Conservation (phyloP, 345 rosid genomes). For the Gossypium mustelinum region DNA sequence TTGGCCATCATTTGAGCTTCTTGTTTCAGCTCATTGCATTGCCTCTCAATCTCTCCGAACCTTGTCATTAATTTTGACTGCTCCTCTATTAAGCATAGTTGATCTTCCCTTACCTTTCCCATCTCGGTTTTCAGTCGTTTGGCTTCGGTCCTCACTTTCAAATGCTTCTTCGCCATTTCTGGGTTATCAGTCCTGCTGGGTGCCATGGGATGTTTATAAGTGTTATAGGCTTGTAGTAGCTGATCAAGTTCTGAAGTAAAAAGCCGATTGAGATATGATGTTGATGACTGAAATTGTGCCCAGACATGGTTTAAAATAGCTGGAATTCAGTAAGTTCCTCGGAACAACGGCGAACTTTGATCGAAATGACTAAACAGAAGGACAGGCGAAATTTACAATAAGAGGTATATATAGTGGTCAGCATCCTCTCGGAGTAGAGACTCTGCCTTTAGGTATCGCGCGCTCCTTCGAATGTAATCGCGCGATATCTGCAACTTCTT, state of each 20-base stretch:
- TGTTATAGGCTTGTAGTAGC: background rate
- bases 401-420: too few relatives aligned
- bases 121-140: background rate
- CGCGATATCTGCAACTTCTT: too few relatives aligned
- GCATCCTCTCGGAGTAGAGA: too few relatives aligned
- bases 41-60: background rate
- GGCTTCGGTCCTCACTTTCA: background rate
- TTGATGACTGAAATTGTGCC: background rate
- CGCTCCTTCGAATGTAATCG: too few relatives aligned
- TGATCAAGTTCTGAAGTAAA: background rate
- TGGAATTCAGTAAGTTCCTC: background rate
- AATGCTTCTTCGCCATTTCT: background rate
- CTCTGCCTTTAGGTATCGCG: too few relatives aligned
- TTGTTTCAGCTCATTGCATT: background rate
- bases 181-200: background rate
- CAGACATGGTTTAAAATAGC: background rate
- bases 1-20: conserved; percentile 3
- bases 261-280: background rate
- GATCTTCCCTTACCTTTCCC: background rate
- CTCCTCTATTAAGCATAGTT: background rate
- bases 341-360: too few relatives aligned
- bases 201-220: background rate
- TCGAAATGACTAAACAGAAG: too few relatives aligned
- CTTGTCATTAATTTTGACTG: background rate
- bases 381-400: too few relatives aligned